A percentile compares a stretch with the other conserved stretches of the same genome.
phyloP scores from a whole-genome alignment of 2,329 filamentous ascomycete species.

The Clarireedia sp. region DNA sequence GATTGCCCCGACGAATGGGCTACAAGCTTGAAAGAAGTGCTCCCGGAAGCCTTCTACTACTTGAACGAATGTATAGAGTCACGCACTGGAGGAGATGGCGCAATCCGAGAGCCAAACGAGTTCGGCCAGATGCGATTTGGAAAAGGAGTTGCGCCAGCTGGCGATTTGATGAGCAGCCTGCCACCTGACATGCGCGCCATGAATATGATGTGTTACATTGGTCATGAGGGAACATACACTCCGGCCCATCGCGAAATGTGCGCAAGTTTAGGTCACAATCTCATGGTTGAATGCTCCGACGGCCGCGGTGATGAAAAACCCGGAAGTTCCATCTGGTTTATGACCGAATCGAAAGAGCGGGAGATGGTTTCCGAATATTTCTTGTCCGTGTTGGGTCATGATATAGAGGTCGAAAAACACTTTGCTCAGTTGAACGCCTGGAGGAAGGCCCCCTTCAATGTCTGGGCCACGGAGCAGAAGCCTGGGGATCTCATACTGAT shows the following conservation, averaged over 20 bases:
- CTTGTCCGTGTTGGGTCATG: conserved; percentile 83
- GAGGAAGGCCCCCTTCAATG: conserved; percentile 88
- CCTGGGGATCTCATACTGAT: conserved; percentile 90
- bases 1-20: conserved; percentile 88
- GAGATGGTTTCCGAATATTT: conserved; percentile 90
- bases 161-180: conserved; percentile 91
- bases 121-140: conserved; percentile 35
- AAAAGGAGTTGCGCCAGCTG: conserved; percentile 53
- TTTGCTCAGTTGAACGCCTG: conserved; percentile 94
- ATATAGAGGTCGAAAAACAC: conserved; percentile 94
- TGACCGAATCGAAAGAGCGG: conserved; percentile 93
- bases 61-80: conserved; percentile 70
- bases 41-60: conserved; percentile 81
- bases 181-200: conserved; percentile 82
- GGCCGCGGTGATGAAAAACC: conserved; percentile 66
- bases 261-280: conserved; percentile 88
- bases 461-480: conserved; percentile 86
- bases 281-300: conserved; percentile 90
- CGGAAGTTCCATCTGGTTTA: conserved; percentile 95
- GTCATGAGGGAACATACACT: conserved; percentile 94
- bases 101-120: conserved; percentile 38
- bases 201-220: conserved; percentile 97
- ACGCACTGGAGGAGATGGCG: conserved; percentile 44
- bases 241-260: conserved; percentile 97
- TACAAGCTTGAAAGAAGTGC: conserved; percentile 65